Base-by-base conservation (phyloP, 2,329 filamentous ascomycete genomes). In the Diplodia corticola region DNA sequence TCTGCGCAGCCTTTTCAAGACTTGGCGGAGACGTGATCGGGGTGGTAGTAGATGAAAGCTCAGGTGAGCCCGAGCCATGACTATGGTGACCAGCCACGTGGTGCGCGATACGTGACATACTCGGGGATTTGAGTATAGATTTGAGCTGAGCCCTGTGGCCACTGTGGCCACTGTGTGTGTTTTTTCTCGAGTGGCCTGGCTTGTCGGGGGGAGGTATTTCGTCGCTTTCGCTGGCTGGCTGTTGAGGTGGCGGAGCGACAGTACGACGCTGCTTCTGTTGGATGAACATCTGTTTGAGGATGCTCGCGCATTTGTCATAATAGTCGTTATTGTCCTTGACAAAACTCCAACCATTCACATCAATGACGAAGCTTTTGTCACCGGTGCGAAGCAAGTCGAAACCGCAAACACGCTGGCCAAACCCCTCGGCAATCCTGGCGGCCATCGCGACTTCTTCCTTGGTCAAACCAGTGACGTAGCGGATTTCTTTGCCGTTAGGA, bases 301-400 rank as follows among this genome's bases (percentile, higher is more conserved):
- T 97, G 67, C 84, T 89, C 24, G 95, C 88, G 71, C 90, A 95
- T 73, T 92, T 92, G 73, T 98, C 91, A 76, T 99, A 99, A 78
- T 99, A 99, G 68, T 96, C 93, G 69, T 97, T 94, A 73, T 99
- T 99, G 77, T 99, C 96, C 77, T 99, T 99, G 77, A 99, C 95
- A 73, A 99, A 99, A 75, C 94, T 98, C 96, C 96, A 99, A 13
- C 95, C 95, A 77, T 99, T 99, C 72, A 99, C 95, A 73, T 99
- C 95, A 71, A 99, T 99, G 57, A 99, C 95, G 79, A 92, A 99
- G 76, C 94, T 98, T 77, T 92, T 92, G 17, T 93, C 92, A 59
- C 88, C 89, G 13, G 93, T 92, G 30, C 96, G 89, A 66, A 99
- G 83, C 68, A 99, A 84, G 76, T 99, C 95, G 73, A 99, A 99